Evolutionary conservation across 306 rosid species (phyloP), one percentile per base, ranked within the genome.

Genomic region (Hippophae gyantsensis): DNA sequence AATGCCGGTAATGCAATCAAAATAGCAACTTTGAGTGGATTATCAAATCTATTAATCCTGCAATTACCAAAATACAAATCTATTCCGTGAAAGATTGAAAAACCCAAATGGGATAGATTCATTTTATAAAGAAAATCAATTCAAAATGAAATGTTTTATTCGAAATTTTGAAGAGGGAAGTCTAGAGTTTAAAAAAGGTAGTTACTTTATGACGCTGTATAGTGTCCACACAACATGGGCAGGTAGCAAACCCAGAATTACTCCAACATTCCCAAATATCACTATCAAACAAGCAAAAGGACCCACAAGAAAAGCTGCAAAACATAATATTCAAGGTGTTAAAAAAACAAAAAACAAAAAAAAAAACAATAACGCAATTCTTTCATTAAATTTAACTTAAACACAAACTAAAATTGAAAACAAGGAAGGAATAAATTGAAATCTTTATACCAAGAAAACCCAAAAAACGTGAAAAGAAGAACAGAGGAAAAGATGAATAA

Each of bases 201-300:
- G 41, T 70, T 73, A 85, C 94, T 81, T 85, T 43, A 79, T 27
- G 57, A 83, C 86, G 56, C 85, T 76, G 58, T 79, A 89, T 45
- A 85, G 63, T 59, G 94, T 85, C 96, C 96, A 89, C 62, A 72
- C 80, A 57, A 81, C 79, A 56, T 85, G 96, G 58, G 89, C 82
- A 69, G 94, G 94, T 57, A 85, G 71, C 72, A 89, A 13, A 42
- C 77, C 84, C 44, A 89, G 58, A 79, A 89, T 77, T 49, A 85
- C 81, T 11, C 82, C 84, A 63, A 83, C 75, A 54, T 89, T 89
- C 43, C 96, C 94, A 58, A 75, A 9, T 13, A 89, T 84, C 62
- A 89, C 58, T 64, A 85, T 62, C 50, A 88, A 58, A 60, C 63
- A 75, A 71, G 90, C 92, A 66, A 88, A 64, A 64, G 94, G 90